Evolutionary conservation across 2,329 filamentous ascomycete genomes (phyloP).

Genomic region (Scedosporium dehoogii): DNA sequence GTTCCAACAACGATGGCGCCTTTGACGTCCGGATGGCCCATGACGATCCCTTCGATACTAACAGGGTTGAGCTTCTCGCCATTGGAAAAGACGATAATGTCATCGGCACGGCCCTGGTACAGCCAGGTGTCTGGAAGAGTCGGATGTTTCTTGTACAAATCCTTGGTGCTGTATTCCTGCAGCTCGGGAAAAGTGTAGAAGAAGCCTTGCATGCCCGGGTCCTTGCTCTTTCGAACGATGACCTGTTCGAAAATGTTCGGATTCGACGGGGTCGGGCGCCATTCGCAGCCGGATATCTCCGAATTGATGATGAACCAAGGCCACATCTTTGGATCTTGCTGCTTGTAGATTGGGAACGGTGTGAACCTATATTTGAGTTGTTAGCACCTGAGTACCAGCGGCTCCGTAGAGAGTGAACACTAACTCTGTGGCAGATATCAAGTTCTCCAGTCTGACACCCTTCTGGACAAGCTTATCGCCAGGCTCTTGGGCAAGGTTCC

Average conservation of each 20-base stretch:
- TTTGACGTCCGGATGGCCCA: slow-evolving; percentile 26
- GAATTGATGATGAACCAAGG: slow-evolving; percentile 32
- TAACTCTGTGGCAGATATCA: slow-evolving; percentile 33
- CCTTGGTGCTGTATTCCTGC: slow-evolving; percentile 25
- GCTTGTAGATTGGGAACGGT: slow-evolving; percentile 24
- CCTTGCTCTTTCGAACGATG: slow-evolving; percentile 17
- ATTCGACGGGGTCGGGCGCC: slow-evolving; percentile 16
- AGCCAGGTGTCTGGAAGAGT: slow-evolving; percentile 23
- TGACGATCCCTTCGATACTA: slow-evolving; percentile 29
- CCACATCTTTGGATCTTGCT: slow-evolving; percentile 25
- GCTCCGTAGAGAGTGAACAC: slow-evolving; percentile 7
- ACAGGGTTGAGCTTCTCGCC: slow-evolving; percentile 40
- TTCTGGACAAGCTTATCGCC: slow-evolving; percentile 26
- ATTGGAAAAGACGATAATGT: slow-evolving; percentile 38
- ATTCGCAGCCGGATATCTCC: slow-evolving; percentile 30
- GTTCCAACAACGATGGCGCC: slow-evolving; percentile 35
- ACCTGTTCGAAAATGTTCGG: slow-evolving; percentile 22
- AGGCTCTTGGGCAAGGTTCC: slow-evolving; percentile 24
- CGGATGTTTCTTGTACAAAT: slow-evolving; percentile 27
- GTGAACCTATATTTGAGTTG: slow-evolving; percentile 17
- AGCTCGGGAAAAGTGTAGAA: slow-evolving; percentile 27
- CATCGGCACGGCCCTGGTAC: slow-evolving; percentile 20
- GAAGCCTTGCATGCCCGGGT: slow-evolving; percentile 22
- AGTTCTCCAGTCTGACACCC: slow-evolving; percentile 24
- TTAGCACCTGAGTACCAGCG: neutral